Base-by-base conservation (phyloP, 768 basidiomycete species). In the Harrya chromipes region DNA sequence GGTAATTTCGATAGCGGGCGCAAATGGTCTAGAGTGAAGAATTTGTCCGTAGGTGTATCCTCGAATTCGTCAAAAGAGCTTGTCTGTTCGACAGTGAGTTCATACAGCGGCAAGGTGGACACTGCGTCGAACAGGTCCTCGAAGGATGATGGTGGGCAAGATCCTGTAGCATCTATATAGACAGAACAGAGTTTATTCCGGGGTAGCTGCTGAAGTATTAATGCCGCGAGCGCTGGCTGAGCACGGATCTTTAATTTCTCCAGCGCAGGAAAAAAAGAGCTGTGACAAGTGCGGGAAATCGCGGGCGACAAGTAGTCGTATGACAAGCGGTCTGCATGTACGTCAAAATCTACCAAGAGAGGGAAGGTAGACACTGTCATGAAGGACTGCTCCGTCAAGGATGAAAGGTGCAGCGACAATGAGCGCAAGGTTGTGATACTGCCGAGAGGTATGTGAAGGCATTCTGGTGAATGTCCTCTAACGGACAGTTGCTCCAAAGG, bases 311-410 rank as follows among this genome's bases (percentile, higher is more conserved):
- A 45, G 27, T 57, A 54, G 26, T 70, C 60, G 5, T 53, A 27
- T 20, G 66, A 63, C 23, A 80, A 53, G 53, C 70, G 69, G 10
- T 69, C 64, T 2, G 71, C 74, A 46, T 81, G 77, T 10, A 80
- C 45, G 47, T 78, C 71, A 29, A 81, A 66, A 36, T 75, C 64
- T 19, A 47, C 49, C 47, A 80, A 70, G 26, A 38, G 35, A 9
- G 72, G 72, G 21, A 79, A 71, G 17, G 51, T 49, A 17, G 69
- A 66, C 35, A 78, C 57, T 4, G 71, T 65, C 45, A 66, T 51
- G 17, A 80, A 50, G 11, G 72, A 70, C 20, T 66, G 64, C 14
- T 50, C 61, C 19, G 67, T 67, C 45, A 79, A 58, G 12, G 73
- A 70, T 19, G 75, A 74, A 20, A 71, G 61, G 20, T 71, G 70